These are phyloP conservation scores for Allium fistulosum DNA, from an alignment of 106 monocot genomes.

Conservation along the genomic window DNA sequence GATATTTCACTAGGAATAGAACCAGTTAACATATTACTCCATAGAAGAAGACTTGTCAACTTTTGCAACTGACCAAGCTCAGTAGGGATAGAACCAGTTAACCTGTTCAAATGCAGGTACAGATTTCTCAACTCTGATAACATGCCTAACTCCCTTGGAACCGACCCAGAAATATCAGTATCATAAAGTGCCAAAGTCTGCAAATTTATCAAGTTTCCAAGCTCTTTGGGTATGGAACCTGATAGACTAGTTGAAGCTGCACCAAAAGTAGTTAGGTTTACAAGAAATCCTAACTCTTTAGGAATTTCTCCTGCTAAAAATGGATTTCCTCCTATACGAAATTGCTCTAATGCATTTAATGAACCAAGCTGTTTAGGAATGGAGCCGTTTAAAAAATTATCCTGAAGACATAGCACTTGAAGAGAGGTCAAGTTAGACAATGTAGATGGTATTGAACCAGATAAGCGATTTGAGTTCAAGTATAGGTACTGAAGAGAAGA, in stretches of 20 bases:
- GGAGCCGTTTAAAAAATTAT: conserved; percentile 60
- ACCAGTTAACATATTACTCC: conserved; percentile 74
- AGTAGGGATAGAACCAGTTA: conserved; percentile 47
- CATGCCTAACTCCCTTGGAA: conserved; percentile 50
- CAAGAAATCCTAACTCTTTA: conserved; percentile 53
- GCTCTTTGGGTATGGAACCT: conserved; percentile 52
- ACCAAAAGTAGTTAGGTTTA: conserved; percentile 80
- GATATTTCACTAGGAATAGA: conserved; percentile 55
- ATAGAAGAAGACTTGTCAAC: conserved; percentile 82
- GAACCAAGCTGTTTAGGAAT: conserved; percentile 53
- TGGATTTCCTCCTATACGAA: conserved; percentile 87
- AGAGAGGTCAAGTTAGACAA: conserved; percentile 41
- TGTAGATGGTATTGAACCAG: conserved; percentile 47
- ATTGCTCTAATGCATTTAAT: conserved; percentile 57
- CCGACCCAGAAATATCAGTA: conserved; percentile 61
- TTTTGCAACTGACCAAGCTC: conserved; percentile 76
- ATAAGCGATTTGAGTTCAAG: conserved; percentile 62
- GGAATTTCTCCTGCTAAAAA: conserved; percentile 55
- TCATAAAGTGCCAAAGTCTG: conserved; percentile 84
- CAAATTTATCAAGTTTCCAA: conserved; percentile 67
- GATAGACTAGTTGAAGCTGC: conserved; percentile 77
- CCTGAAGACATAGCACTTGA: conserved; percentile 66
- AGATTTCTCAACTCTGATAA: conserved; percentile 67
- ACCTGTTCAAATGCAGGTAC: conserved; percentile 87
- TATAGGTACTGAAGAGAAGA: conserved; percentile 46